Conservation (phyloP, 768 basidiomycete genomes). For the Naganishia kalamii region DNA sequence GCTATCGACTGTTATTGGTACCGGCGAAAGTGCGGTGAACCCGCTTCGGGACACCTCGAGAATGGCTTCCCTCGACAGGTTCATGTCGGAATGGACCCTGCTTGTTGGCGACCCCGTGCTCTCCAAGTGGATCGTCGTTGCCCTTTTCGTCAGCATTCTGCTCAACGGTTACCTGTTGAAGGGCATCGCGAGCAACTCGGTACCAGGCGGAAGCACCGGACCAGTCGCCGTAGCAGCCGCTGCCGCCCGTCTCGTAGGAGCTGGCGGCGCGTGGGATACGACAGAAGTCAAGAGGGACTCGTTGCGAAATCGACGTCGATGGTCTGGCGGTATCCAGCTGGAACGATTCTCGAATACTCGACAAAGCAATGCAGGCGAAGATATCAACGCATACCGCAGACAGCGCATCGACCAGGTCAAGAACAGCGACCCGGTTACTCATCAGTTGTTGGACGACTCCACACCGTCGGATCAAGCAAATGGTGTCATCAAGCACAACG, state of each 20-base stretch:
- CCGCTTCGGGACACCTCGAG: slow-evolving; percentile 19
- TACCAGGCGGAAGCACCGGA: slow-evolving; percentile 44
- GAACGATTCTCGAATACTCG: slow-evolving; percentile 21
- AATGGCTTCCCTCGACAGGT: slow-evolving; percentile 64
- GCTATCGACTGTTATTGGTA: slow-evolving; percentile 24
- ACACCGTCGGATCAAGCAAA: slow-evolving; percentile 21
- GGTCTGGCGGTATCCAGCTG: slow-evolving; percentile 30
- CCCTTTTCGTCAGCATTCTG: slow-evolving; percentile 74
- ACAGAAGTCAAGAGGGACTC: slow-evolving; percentile 9
- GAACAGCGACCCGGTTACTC: slow-evolving; percentile 13
- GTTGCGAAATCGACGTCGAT: slow-evolving; percentile 27
- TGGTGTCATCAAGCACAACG: background rate
- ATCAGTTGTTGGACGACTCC: slow-evolving; percentile 25
- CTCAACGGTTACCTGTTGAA: slow-evolving; percentile 91
- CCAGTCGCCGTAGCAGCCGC: slow-evolving; percentile 49
- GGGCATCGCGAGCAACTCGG: slow-evolving; percentile 49
- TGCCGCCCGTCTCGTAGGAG: slow-evolving; percentile 47
- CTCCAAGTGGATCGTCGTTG: slow-evolving; percentile 87
- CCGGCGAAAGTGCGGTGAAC: slow-evolving; percentile 28
- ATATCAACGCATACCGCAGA: background rate
- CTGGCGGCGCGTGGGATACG: slow-evolving; percentile 34
- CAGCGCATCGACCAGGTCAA: slow-evolving; percentile 18
- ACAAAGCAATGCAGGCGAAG: slow-evolving; percentile 23
- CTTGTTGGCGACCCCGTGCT: slow-evolving; percentile 91
- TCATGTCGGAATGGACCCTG: slow-evolving; percentile 82